Conservation (phyloP, 495 filamentous ascomycete species). For the Neurospora tetrasperma region DNA sequence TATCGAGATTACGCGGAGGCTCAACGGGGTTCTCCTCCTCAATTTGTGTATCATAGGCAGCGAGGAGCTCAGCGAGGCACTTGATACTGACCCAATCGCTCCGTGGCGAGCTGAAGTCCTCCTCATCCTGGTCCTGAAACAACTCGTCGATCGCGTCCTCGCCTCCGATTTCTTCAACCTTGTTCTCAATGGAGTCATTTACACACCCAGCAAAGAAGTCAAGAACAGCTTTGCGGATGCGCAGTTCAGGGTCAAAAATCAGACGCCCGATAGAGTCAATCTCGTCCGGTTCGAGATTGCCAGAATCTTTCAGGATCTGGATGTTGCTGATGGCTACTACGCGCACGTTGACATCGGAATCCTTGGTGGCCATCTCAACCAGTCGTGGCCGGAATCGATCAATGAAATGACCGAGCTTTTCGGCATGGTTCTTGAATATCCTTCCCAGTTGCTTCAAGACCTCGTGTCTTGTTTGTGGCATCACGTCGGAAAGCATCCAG, state of each 20-base stretch:
- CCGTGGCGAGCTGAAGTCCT: conserved; percentile 64
- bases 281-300: conserved; percentile 81
- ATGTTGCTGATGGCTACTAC: conserved; percentile 69
- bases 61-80: conserved; percentile 74
- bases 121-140: conserved; percentile 58
- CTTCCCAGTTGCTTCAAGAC: conserved; percentile 70
- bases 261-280: conserved; percentile 76
- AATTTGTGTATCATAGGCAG: conserved; percentile 56
- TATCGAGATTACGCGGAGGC: conserved; percentile 31
- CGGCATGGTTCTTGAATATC: conserved; percentile 69
- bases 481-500: conserved; percentile 80
- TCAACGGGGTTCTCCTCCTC: conserved; percentile 34
- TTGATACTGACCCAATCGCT: conserved; percentile 85
- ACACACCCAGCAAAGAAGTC: conserved; percentile 82
- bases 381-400: conserved; percentile 80
- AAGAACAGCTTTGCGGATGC: conserved; percentile 77
- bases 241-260: conserved; percentile 75
- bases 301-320: conserved; percentile 69
- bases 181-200: conserved; percentile 66
- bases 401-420: conserved; percentile 74
- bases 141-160: conserved; percentile 49
- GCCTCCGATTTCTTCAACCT: conserved; percentile 73
- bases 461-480: conserved; percentile 57
- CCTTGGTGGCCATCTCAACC: conserved; percentile 82
- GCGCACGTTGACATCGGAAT: conserved; percentile 68